Conservation (phyloP, 768 basidiomycete genomes). For the Glaciozyma martinii region DNA sequence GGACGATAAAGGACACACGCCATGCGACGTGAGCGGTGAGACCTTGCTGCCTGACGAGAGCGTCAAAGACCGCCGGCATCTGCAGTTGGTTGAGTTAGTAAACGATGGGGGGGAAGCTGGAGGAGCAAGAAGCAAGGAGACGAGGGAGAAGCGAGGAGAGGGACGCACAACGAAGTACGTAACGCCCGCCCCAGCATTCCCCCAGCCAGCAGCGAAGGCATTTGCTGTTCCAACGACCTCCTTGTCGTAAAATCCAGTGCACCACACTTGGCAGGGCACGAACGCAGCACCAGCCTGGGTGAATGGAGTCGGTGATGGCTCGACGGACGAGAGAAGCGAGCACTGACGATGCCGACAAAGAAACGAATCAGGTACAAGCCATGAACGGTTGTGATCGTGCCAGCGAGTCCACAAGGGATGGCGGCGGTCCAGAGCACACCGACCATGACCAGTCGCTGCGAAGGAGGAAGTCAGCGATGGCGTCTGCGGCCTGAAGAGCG, state of each 20-base stretch:
- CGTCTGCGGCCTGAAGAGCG: neutral
- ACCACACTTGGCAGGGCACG: slow-evolving; percentile 46
- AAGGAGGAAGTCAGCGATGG: neutral
- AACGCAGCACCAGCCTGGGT: slow-evolving; percentile 37
- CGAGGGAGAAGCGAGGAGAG: slow-evolving; percentile 80
- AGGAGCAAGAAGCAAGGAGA: too few species aligned
- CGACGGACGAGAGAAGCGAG: slow-evolving; percentile 34
- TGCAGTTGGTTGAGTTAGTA: slow-evolving; percentile 69
- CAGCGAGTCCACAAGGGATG: slow-evolving; percentile 53
- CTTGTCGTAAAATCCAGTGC: neutral
- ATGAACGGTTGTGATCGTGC: slow-evolving; percentile 40
- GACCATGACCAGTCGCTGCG: slow-evolving; percentile 46
- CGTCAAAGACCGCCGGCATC: slow-evolving; percentile 22
- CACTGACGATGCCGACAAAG: slow-evolving; percentile 50
- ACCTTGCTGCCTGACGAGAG: slow-evolving; percentile 62
- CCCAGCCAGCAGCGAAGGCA: slow-evolving; percentile 50
- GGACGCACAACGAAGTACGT: neutral
- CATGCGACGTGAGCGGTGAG: slow-evolving; percentile 48
- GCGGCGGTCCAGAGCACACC: slow-evolving; percentile 50
- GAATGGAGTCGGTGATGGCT: neutral
- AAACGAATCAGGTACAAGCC: slow-evolving; percentile 49
- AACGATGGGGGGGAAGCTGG: too few species aligned
- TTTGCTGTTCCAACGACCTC: slow-evolving; percentile 46
- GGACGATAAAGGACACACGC: slow-evolving; percentile 50
- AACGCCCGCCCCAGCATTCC: slow-evolving; percentile 42